phyloP scores from a whole-genome alignment of 2,329 filamentous ascomycete species.

The Pezicula rhizophila region DNA sequence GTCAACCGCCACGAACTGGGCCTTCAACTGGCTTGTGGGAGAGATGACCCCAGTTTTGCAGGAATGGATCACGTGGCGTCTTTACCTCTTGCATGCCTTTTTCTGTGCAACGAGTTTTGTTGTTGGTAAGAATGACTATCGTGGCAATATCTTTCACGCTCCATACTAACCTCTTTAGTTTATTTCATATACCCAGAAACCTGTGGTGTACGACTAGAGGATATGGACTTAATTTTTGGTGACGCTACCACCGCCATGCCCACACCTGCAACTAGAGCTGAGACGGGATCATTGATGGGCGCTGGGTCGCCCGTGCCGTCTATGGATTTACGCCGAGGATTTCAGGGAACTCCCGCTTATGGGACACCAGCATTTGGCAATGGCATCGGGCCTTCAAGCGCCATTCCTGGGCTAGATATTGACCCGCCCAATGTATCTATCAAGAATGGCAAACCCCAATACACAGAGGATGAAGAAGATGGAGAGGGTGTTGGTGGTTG shows the following conservation, averaged over 20 bases:
- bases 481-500: conserved; percentile 58
- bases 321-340: conserved; percentile 59
- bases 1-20: conserved; percentile 96
- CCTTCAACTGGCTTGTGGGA: conserved; percentile 95
- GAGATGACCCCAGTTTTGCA: conserved; percentile 92
- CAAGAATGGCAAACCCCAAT: conserved; percentile 42
- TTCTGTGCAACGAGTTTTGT: conserved; percentile 95
- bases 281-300: conserved; percentile 77
- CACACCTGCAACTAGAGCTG: conserved; percentile 71
- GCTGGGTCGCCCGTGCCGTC: conserved; percentile 74
- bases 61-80: conserved; percentile 84
- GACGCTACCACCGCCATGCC: conserved; percentile 80
- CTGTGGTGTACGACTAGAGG: conserved; percentile 87
- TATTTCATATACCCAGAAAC: conserved; percentile 98
- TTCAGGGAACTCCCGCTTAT: conserved; percentile 24
- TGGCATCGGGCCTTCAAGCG: conserved; percentile 52
- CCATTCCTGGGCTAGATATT: conserved; percentile 76
- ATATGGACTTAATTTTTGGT: conserved; percentile 93
- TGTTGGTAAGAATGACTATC: conserved; percentile 64
- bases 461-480: conserved; percentile 24
- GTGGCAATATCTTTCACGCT: not conserved
- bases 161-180: conserved; percentile 47
- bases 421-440: conserved; percentile 63
- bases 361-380: conserved; percentile 14
- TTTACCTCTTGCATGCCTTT: conserved; percentile 93